Percentiles rank a stretch among this genome's conserved stretches.
These are phyloP conservation scores for Phaeotremella fagi DNA, from an alignment of 768 basidiomycete genomes.

Conservation along the genomic window DNA sequence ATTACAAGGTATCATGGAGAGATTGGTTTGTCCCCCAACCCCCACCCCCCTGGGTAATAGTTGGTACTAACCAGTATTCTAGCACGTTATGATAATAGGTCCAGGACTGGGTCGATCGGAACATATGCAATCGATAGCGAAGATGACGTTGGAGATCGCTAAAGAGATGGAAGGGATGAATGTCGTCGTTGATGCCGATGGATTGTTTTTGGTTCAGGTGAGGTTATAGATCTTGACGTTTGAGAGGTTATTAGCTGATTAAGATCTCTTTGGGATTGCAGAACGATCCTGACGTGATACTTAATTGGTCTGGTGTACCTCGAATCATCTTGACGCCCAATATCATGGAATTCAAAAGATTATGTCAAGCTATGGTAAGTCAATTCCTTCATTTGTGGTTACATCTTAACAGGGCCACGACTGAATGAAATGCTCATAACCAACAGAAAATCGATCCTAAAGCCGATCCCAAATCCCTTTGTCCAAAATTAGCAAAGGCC, in stretches of 20 bases:
- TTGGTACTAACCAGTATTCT: not conserved
- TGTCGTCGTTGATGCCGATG: conserved; percentile 91
- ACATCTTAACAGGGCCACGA: too few species aligned
- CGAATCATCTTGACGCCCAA: conserved; percentile 90
- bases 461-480: conserved; percentile 52
- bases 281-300: conserved; percentile 65
- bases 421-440: conserved; percentile 3
- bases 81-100: conserved; percentile 85
- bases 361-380: conserved; percentile 68
- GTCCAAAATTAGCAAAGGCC: conserved; percentile 63
- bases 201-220: conserved; percentile 65
- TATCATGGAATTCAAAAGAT: conserved; percentile 80
- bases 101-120: conserved; percentile 87
- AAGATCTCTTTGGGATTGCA: conserved; percentile 35
- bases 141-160: conserved; percentile 69
- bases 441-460: conserved; percentile 48
- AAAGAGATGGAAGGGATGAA: conserved; percentile 66
- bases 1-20: conserved; percentile 62
- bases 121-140: conserved; percentile 83
- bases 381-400: too few species aligned
- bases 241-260: not conserved
- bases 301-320: conserved; percentile 63
- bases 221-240: conserved; percentile 1
- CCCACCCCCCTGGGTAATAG: not conserved
- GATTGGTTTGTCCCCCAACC: conserved; percentile 53